Base-by-base conservation (phyloP, 192 early-diverging fungal genomes). In the Coemansia sp. region DNA sequence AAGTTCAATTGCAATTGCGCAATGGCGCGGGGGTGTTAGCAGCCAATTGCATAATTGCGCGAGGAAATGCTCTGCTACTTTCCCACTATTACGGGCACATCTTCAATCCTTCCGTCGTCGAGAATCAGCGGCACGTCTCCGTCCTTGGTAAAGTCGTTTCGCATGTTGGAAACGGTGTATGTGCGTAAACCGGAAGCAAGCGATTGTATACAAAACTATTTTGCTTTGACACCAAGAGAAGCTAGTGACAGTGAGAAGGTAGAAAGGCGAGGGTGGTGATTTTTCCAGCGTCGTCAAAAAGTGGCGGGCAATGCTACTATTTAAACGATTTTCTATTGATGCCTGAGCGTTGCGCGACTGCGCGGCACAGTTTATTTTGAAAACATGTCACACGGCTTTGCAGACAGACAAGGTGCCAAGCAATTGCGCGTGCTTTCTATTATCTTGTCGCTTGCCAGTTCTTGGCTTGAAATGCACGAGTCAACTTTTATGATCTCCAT, bases 41-140 rank as follows among this genome's bases (percentile, higher is more conserved):
- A 29, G 43, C 43, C 14, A 47, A 47, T 47, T 47, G 45, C 45
- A 47, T 47, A 47, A 47, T 47, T 14, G n/a, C 39, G 9, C 45
- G 31, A 18, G 11, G 2, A 4, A 8, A 10, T 2, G 14, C 19
- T n/a, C 27, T 5, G 45, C 45, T 47, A 47, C 10, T 47, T 47
- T 5, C 45, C 27, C n/a, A 30, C 45, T 8, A 47, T 30, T 47
- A 47, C 45, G 27, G 27, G 27, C 10, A 47, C 45, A 17, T 47
- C 45, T 8, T 47, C 45, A 17, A 47, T 25, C 27, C 31, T n/a
- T 31, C 45, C 45, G 45, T 47, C 45, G 26, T 47, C 45, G 45
- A 30, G 45, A 47, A 47, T 47, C 27, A 47, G 45, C 7, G 45
- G 45, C 23, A 47, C 45, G 14, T 17, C 27, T 17, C 45, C 45